phyloP scores from a whole-genome alignment of 805 yeast genomes.

The Saccharomycopsis oosterbeekiorum region DNA sequence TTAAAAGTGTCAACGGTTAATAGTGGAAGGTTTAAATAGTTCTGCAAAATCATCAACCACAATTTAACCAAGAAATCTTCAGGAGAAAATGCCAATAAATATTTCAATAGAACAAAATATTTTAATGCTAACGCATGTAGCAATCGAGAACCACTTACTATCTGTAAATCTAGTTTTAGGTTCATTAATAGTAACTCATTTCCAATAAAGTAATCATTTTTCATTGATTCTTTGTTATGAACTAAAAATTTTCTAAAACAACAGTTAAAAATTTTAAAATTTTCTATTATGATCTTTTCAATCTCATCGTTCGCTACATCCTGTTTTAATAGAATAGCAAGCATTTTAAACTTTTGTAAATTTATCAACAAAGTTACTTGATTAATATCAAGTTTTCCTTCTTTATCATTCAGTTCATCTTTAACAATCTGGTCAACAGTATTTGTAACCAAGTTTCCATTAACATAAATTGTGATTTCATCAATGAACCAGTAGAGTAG shows the following conservation, averaged over 20 bases:
- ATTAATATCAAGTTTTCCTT: constrained; percentile 23
- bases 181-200: constrained; percentile 56
- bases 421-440: not conserved
- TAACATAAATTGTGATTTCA: constrained; percentile 2
- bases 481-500: constrained; percentile 4
- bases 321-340: constrained; percentile 19
- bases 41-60: constrained; percentile 16
- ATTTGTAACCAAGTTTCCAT: not conserved
- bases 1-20: not conserved
- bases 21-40: constrained; percentile 7
- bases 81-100: constrained; percentile 5
- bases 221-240: constrained; percentile 26
- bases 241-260: constrained; percentile 28
- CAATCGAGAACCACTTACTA: not conserved
- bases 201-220: constrained; percentile 54
- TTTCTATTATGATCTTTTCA: constrained; percentile 24
- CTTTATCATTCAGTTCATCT: constrained; percentile 20
- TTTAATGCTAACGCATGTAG: not conserved
- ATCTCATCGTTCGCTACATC: not conserved
- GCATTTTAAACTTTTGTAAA: constrained; percentile 39
- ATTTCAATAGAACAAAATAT: constrained; percentile 6
- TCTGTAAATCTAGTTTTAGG: constrained; percentile 27
- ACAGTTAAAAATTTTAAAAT: constrained; percentile 32
- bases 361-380: constrained; percentile 29
- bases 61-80: constrained; percentile 14